These are phyloP conservation scores for Baorangia bicolor DNA, from an alignment of 768 basidiomycete genomes.

Conservation along the genomic window DNA sequence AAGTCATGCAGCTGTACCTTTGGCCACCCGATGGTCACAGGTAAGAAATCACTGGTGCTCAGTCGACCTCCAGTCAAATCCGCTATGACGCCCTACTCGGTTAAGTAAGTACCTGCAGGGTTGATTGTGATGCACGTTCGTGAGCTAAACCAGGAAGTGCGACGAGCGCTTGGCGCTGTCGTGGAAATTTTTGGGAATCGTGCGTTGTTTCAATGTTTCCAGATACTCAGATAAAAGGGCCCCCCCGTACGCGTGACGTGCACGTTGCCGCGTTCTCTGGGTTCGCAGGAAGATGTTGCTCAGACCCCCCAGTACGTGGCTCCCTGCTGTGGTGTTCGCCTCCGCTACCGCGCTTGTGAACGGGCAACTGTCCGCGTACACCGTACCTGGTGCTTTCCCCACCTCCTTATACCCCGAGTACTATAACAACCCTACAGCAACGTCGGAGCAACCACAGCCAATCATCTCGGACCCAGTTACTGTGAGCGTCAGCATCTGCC, in stretches of 20 bases:
- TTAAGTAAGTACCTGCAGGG: too few species aligned
- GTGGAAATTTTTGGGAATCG: constrained; percentile 1
- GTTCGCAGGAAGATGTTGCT: constrained; percentile 10
- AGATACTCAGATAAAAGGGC: constrained; percentile 9
- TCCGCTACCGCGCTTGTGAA: constrained; percentile 2
- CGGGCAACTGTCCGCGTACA: constrained; percentile 35
- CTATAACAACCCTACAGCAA: constrained; percentile 72
- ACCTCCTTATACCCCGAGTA: constrained; percentile 63
- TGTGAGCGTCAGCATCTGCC: constrained; percentile 36
- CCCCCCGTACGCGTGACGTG: neutral
- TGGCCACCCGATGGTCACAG: neutral
- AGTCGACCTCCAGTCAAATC: neutral
- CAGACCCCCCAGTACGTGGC: neutral
- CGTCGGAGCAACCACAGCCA: constrained; percentile 73
- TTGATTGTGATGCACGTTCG: constrained; percentile 22
- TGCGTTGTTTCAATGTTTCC: neutral
- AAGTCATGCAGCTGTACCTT: neutral
- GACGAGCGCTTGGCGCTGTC: neutral
- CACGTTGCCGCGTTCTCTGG: neutral
- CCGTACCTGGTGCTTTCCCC: constrained; percentile 63
- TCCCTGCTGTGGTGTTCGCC: constrained; percentile 7
- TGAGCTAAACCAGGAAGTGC: neutral
- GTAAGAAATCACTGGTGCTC: too few species aligned
- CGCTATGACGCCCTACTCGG: neutral
- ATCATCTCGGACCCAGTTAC: constrained; percentile 70